Conservation (phyloP, 768 basidiomycete genomes). For the Suillus fuscotomentosus region DNA sequence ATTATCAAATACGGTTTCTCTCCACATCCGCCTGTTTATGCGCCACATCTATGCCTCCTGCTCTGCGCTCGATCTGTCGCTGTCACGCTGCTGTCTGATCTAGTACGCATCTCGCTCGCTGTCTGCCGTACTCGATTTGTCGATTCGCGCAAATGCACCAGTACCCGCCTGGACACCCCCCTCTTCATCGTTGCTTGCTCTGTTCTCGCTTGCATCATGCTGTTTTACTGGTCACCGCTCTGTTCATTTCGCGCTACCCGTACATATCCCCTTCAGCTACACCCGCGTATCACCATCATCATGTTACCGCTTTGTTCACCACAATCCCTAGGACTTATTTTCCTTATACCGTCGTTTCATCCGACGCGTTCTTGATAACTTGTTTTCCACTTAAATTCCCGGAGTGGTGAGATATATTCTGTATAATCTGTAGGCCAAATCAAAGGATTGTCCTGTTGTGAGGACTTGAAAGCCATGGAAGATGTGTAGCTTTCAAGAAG, state of each 20-base stretch:
- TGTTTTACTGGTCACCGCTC: conserved; percentile 5
- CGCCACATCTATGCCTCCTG: not conserved
- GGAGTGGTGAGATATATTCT: not conserved
- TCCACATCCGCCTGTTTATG: conserved; percentile 1
- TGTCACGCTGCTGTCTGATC: conserved; percentile 1
- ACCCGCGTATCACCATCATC: not conserved
- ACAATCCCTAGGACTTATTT: not conserved
- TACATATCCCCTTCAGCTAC: not conserved
- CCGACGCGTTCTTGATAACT: not conserved
- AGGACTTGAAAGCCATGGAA: not conserved
- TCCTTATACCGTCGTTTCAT: not conserved
- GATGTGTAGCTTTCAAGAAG: not conserved
- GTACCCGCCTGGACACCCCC: not conserved
- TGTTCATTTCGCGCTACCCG: not conserved
- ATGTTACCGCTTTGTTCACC: not conserved
- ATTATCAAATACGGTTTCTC: conserved; percentile 12
- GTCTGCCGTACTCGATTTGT: conserved; percentile 3
- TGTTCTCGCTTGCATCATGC: conserved; percentile 4
- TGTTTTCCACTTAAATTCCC: not conserved
- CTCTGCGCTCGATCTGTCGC: conserved; percentile 7
- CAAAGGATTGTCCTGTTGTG: not conserved
- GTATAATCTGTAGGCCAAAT: not conserved
- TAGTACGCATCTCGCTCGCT: not conserved
- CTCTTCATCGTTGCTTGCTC: not conserved
- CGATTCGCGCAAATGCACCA: conserved; percentile 2